A percentile compares a stretch with the other conserved stretches of the same genome.
These are phyloP conservation scores for Pneumocystis canis DNA, from an alignment of 1,139 yeast genomes.

Conservation along the genomic window DNA sequence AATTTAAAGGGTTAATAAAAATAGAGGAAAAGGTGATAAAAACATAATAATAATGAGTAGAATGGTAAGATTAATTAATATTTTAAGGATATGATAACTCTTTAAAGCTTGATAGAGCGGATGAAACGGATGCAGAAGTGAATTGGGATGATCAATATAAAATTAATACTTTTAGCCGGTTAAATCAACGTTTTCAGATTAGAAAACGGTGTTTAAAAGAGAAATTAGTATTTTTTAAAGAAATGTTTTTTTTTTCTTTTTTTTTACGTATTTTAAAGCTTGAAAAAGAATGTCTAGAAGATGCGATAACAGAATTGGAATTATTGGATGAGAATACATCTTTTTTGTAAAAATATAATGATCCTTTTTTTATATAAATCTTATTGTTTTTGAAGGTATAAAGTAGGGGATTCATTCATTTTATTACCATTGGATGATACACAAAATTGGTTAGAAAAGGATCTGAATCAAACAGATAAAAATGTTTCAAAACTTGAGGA, in stretches of 20 bases:
- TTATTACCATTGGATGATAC: conserved; percentile 52
- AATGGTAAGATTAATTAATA: neutral
- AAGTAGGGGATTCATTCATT: conserved; percentile 65
- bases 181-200: conserved; percentile 51
- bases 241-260: conserved; percentile 6
- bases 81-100: neutral
- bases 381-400: conserved; percentile 30
- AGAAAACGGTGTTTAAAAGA: neutral
- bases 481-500: conserved; percentile 36
- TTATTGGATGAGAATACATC: conserved; percentile 64
- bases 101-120: neutral
- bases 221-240: neutral
- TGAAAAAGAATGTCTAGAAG: conserved; percentile 82
- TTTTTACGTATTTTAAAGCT: conserved; percentile 37
- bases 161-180: conserved; percentile 75
- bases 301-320: conserved; percentile 71
- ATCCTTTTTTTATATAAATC: neutral
- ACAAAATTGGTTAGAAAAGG: conserved; percentile 48
- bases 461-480: conserved; percentile 35
- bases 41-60: neutral
- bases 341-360: conserved; percentile 19
- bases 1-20: neutral
- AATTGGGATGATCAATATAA: conserved; percentile 77
- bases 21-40: neutral
- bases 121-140: conserved; percentile 28